Conservation (phyloP, 129 eudicot species). For the Flaveria bidentis region DNA sequence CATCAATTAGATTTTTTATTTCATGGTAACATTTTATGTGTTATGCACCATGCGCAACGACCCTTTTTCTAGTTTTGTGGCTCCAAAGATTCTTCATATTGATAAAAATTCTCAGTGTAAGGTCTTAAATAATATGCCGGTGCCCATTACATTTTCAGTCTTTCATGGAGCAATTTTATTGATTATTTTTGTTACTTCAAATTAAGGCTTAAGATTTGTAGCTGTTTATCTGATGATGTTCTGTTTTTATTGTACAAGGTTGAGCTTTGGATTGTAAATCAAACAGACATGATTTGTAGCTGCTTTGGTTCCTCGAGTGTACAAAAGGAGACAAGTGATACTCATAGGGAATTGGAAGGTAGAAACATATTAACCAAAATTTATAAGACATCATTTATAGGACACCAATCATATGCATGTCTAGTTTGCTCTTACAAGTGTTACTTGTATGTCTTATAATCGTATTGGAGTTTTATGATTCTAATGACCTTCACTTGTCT, state of each 20-base stretch:
- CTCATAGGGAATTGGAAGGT: slow-evolving; percentile 54
- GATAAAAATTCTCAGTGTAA: slow-evolving; percentile 9
- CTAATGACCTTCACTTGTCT: not conserved
- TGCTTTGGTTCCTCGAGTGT: slow-evolving; percentile 54
- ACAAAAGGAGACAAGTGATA: slow-evolving; percentile 32
- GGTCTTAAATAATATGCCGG: slow-evolving; percentile 11
- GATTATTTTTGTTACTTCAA: not conserved
- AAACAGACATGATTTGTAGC: slow-evolving; percentile 60
- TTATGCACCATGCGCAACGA: not conserved
- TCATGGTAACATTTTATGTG: not conserved
- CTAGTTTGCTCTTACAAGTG: not conserved
- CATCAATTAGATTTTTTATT: not conserved
- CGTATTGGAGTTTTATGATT: not conserved
- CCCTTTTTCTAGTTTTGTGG: not conserved
- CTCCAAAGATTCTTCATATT: slow-evolving; percentile 1
- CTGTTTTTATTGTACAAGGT: slow-evolving; percentile 14
- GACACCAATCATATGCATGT: not conserved
- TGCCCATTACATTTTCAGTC: not conserved
- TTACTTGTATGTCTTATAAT: not conserved
- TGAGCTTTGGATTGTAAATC: slow-evolving; percentile 26
- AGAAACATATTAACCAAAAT: not conserved
- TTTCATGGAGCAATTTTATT: slow-evolving; percentile 12
- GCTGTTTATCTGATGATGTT: slow-evolving; percentile 1
- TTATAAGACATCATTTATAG: slow-evolving; percentile 8
- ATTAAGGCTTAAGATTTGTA: not conserved